Base-by-base conservation (phyloP, 2,329 filamentous ascomycete species). In the Thelonectria rubi region DNA sequence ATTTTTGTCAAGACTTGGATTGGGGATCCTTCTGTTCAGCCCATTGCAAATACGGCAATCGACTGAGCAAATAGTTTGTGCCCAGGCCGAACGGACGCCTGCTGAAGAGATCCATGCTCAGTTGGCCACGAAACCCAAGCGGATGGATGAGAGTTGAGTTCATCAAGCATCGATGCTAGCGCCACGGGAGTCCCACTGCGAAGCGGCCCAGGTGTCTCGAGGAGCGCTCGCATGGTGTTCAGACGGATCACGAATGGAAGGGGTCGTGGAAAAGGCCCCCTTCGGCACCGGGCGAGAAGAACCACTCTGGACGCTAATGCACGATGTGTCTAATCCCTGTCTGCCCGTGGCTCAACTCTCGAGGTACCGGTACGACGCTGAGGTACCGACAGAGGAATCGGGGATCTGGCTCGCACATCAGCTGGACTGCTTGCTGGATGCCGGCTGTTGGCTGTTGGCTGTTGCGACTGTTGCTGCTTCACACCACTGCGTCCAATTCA, bases 291-390 rank as follows among this genome's bases (percentile, higher is more conserved):
- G 58, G 53, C 48, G 46, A 61, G 65, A 42, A 61, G 60, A 53
- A 54, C 68, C 68, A 67, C 60, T 40, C 62, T 63, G 32, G 49
- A 24, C 64, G 65, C 69, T 71, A 71, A 71, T 71, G 69, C 69
- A 71, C 69, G 67, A 71, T 71, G 68, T 71, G 69, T 71, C 69
- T 66, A 70, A 71, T 60, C 69, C 69, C 48, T 52, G 69, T 69
- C 65, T 20, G 34, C 10, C 26, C 10, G 60, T 62, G 62, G 58
- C 42, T 64, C 48, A 45, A 51, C 30, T 52, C 51, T 24, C 43
- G 26, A 55, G 45, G 54, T 55, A 51, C 54, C 24, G 50, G 49
- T 50, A 64, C 42, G 47, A 30, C 47, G 24, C 8, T 46, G 40
- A 59, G 59, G 62, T 69, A 67, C 67, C 62, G 64, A 46, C 26